Base-by-base conservation (phyloP, 2,329 filamentous ascomycete species). In the Metarhizium anisopliae region DNA sequence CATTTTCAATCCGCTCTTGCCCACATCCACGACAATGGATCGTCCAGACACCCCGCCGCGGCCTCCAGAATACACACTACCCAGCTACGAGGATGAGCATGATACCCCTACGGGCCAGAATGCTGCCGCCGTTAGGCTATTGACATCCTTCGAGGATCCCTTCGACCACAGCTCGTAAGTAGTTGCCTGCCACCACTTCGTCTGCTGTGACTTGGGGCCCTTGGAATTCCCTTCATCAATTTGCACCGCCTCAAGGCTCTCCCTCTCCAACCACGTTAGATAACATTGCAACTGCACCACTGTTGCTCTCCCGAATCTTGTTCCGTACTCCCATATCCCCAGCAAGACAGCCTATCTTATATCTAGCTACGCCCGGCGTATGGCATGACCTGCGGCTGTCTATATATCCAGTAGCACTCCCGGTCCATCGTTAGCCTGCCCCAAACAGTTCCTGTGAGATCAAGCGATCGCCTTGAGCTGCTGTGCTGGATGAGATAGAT, bases 131-230 rank as follows among this genome's bases (percentile, higher is more conserved):
- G 77, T 86, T 55, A 77, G 83, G 63, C 72, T 86, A 63, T 72
- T 86, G 70, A 85, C 82, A 53, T 84, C 81, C 6, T 75, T 83
- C 67, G 83, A 85, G 64, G 82, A 84, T 50, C 70, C 77, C n/a
- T 61, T 66, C 63, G 72, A 71, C 70, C 75, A 59, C 55, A 71
- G 74, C 66, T 74, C 78, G 81, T 85, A 85, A 74, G 82, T 85
- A 72, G 25, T 25, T 25, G 4, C 25, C 25, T 25, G 25, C 64
- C 66, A 60, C 51, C 45, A 25, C n/a, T 30, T 16, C 35, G 47
- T 43, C 32, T 45, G 55, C 10, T 38, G 20, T 47, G 38, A 40
- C 13, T 40, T 40, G 51, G 32, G 35, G 1, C 43, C 29, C 25
- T 30, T 35, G 14, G 35, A 13, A 36, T 36, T 25, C 25, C 25